Percentiles rank a stretch among this genome's conserved stretches.
Conservation (phyloP, 2,329 filamentous ascomycete genomes). For the Aspergillus versicolor region DNA sequence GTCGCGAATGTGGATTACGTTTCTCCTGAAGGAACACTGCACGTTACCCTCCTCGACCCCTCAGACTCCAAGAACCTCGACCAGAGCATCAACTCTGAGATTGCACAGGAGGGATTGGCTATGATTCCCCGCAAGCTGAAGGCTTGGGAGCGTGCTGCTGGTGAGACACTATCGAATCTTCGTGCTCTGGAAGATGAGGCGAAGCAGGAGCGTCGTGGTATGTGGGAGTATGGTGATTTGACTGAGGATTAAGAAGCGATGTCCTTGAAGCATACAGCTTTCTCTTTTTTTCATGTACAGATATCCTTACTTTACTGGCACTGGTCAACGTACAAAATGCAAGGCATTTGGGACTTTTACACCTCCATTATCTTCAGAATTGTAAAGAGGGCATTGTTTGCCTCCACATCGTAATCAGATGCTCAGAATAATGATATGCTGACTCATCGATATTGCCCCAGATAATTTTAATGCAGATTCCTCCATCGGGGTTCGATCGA, state of each 20-base stretch:
- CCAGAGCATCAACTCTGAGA: slow-evolving; percentile 85
- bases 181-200: slow-evolving; percentile 73
- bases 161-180: slow-evolving; percentile 69
- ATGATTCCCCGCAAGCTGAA: slow-evolving; percentile 92
- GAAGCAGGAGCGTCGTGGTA: slow-evolving; percentile 76
- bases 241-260: slow-evolving; percentile 69
- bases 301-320: neutral
- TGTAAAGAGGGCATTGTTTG: neutral
- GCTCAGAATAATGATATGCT: neutral
- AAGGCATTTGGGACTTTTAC: neutral
- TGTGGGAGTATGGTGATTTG: slow-evolving; percentile 98
- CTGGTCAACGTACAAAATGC: slow-evolving; percentile 1
- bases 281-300: slow-evolving; percentile 8
- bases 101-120: slow-evolving; percentile 78
- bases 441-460: neutral
- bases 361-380: too few relatives aligned
- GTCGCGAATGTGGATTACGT: slow-evolving; percentile 90
- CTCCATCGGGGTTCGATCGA: neutral
- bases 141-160: slow-evolving; percentile 80
- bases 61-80: slow-evolving; percentile 61
- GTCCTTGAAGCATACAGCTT: neutral
- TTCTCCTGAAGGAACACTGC: slow-evolving; percentile 76
- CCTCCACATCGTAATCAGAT: neutral
- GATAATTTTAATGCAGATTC: neutral
- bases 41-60: slow-evolving; percentile 85